These are phyloP conservation scores for Cyanidiococcus yangmingshanensis DNA, from an alignment of 23 red algal genomes.

Conservation along the genomic window DNA sequence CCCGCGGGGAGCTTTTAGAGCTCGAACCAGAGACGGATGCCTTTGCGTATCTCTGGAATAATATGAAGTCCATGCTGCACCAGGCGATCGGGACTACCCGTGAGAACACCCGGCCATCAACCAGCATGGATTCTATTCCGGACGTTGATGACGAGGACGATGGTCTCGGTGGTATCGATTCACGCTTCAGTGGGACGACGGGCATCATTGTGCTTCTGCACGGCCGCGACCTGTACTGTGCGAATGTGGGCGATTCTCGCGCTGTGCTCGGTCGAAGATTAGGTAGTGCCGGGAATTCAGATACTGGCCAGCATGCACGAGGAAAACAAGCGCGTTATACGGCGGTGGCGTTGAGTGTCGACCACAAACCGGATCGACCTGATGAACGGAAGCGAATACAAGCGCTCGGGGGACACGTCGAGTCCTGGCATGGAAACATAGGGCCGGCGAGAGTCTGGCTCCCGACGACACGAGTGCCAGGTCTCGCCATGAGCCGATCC, in stretches of 20 bases:
- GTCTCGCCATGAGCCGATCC: slow-evolving; percentile 95
- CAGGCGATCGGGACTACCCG: neutral
- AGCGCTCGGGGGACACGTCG: slow-evolving; percentile 62
- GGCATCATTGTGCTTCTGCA: slow-evolving; percentile 42
- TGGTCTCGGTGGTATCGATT: slow-evolving; percentile 32
- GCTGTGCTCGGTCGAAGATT: slow-evolving; percentile 45
- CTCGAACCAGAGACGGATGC: neutral
- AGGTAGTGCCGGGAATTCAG: neutral
- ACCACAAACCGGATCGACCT: slow-evolving; percentile 57
- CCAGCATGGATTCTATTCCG: neutral
- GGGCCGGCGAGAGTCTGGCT: slow-evolving; percentile 91
- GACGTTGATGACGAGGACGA: slow-evolving; percentile 7
- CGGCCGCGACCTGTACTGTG: slow-evolving; percentile 42
- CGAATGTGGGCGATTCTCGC: slow-evolving; percentile 81
- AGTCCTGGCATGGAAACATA: slow-evolving; percentile 65
- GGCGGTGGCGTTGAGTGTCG: slow-evolving; percentile 58
- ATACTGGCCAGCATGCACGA: neutral
- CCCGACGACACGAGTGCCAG: slow-evolving; percentile 72
- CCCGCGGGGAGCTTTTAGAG: neutral
- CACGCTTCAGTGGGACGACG: slow-evolving; percentile 70
- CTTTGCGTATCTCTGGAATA: slow-evolving; percentile 12
- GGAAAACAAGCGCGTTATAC: neutral
- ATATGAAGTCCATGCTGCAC: slow-evolving; percentile 9
- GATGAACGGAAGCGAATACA: slow-evolving; percentile 79
- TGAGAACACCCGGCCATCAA: neutral